Base-by-base conservation (phyloP, 768 basidiomycete species). In the Calocybe gangraenosa region DNA sequence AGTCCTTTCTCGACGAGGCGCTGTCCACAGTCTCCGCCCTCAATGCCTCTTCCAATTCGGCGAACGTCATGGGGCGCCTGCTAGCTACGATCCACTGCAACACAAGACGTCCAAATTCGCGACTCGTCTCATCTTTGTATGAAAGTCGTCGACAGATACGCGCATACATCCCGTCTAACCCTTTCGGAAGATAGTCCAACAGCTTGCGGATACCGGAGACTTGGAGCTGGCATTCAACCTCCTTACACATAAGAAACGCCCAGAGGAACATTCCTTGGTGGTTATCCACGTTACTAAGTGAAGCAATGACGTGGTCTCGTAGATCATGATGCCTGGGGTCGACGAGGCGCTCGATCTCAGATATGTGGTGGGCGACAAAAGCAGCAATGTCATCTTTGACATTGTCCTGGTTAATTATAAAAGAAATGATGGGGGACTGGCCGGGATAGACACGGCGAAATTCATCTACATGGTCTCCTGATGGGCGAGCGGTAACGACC, bases 221-320 rank as follows among this genome's bases (percentile, higher is more conserved):
- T 2, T 37, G 9, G 7, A 37, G 20, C 28, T 28, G 44, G 10
- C 23, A 14, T 14, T 22, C 17, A 6, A 44, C 34, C 34, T 44
- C 42, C 34, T 44, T 34, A 33, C 42, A 44, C 22, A 44, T 22
- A 3, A 44, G 23, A 22, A 20, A 44, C 7, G 34, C 32, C 40
- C 40, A 41, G 28, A 41, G 28, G 17, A 41, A 41, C 40, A 41
- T 41, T 2, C 40, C 40, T 30, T 44, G 42, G 31, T 45, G 44
- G 28, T 45, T 45, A 34, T 45, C 44, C 2, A 45, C 30, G 22
- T 32, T 38, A 18, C 44, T 36, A 3, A 37, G 15, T 32, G 28
- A 22, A 2, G 35, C 37, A 15, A 38, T 45, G 19, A 45, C 19
- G 5, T 22, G 25, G 9, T 31, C 28, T 8, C 44, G 44, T n/a